A percentile compares a stretch with the other conserved stretches of the same genome.
Evolutionary conservation across 148 eudicot genomes (phyloP).

Genomic region (Cornus kousa): DNA sequence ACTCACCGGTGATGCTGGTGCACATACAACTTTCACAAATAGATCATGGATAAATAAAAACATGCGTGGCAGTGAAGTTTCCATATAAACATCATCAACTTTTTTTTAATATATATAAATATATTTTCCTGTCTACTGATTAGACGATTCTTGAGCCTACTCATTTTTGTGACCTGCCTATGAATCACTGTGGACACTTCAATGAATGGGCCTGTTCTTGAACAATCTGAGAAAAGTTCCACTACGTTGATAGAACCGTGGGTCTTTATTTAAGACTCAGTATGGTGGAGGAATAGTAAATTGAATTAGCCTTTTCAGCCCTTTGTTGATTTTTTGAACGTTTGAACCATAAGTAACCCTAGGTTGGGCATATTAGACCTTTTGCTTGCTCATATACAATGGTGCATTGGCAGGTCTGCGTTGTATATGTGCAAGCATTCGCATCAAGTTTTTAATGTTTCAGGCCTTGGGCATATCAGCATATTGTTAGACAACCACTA

Average conservation of each 20-base stretch:
- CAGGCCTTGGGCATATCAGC: no score
- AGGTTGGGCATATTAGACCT: background rate
- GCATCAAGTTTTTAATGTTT: no score
- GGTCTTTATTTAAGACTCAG: no score
- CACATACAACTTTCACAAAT: background rate
- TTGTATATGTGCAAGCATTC: no score
- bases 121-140: background rate
- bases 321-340: no score
- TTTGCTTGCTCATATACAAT: background rate
- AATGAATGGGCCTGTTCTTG: background rate
- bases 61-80: background rate
- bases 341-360: no score
- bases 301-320: no score
- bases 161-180: background rate
- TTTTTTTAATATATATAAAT: background rate
- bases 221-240: background rate
- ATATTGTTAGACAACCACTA: background rate
- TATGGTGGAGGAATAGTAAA: no score
- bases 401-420: background rate
- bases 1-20: background rate
- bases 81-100: background rate
- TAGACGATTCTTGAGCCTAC: background rate
- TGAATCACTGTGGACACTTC: background rate
- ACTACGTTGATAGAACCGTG: no score
- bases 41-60: background rate